phyloP scores from a whole-genome alignment of 192 early-diverging fungal species.

The Martensiomyces pterosporus region DNA sequence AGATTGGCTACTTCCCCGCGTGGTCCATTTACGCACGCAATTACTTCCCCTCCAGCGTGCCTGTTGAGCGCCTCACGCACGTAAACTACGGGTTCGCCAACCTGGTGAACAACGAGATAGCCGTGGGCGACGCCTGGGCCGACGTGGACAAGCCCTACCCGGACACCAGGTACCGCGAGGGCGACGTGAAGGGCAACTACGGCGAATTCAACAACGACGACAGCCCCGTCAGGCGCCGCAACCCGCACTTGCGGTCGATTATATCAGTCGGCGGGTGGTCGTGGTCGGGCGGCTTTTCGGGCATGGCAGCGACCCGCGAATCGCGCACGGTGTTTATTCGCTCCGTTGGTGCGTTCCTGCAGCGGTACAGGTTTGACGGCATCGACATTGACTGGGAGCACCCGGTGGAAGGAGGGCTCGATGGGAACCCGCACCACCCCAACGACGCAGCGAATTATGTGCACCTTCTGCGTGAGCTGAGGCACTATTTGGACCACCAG shows the following conservation, averaged over 20 bases:
- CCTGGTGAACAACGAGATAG: constrained; percentile 60
- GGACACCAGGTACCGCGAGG: constrained; percentile 47
- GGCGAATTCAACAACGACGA: constrained; percentile 59
- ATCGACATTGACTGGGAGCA: constrained; percentile 79
- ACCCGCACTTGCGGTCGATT: constrained; percentile 64
- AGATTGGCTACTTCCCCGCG: constrained; percentile 50
- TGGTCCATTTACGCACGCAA: constrained; percentile 73
- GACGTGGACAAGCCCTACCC: constrained; percentile 67
- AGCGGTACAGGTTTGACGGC: constrained; percentile 50
- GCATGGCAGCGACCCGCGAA: constrained; percentile 50
- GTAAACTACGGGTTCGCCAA: constrained; percentile 80
- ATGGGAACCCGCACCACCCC: constrained; percentile 55
- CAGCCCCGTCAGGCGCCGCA: constrained; percentile 47
- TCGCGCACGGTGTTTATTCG: constrained; percentile 59
- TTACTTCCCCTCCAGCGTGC: constrained; percentile 59
- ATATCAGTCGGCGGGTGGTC: constrained; percentile 81
- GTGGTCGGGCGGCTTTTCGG: constrained; percentile 67
- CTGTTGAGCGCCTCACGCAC: constrained; percentile 68
- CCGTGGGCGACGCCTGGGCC: constrained; percentile 71
- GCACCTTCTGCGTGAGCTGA: constrained; percentile 66
- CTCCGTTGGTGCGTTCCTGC: constrained; percentile 46
- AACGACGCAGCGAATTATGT: constrained; percentile 81
- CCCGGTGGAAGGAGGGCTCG: constrained; percentile 61
- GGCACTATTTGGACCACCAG: constrained; percentile 58
- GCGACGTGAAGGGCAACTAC: constrained; percentile 61